Evolutionary conservation across 1,284 basidiomycete species (phyloP).

Genomic region (Malassezia sympodialis): DNA sequence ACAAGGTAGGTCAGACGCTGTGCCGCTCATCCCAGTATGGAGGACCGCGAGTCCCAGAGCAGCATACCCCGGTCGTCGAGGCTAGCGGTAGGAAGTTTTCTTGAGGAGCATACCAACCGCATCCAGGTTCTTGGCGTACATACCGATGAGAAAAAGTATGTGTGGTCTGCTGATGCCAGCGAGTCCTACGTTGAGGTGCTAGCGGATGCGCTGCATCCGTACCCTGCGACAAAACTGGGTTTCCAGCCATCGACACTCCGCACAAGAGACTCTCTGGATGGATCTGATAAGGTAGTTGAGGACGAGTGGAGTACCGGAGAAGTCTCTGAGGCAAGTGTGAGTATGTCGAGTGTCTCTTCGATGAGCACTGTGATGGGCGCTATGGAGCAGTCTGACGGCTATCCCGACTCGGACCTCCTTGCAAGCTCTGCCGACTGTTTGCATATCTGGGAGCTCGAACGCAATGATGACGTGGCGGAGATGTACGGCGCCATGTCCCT

Average conservation of each 20-base stretch:
- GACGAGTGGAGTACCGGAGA: not conserved
- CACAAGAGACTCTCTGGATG: not conserved
- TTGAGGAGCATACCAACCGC: conserved; percentile 43
- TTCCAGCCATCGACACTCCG: conserved; percentile 40
- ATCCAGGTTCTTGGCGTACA: conserved; percentile 43
- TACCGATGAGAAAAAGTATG: conserved; percentile 21
- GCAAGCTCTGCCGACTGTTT: conserved; percentile 45
- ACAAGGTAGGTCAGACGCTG: conserved; percentile 17
- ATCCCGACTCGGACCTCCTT: conserved; percentile 41
- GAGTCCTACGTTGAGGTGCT: conserved; percentile 25
- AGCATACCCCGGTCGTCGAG: conserved; percentile 28
- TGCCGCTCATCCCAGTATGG: not conserved
- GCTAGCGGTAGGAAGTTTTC: conserved; percentile 42
- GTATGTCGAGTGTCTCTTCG: not conserved
- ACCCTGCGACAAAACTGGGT: conserved; percentile 42
- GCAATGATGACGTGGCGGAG: conserved; percentile 21
- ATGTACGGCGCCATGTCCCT: conserved; percentile 24
- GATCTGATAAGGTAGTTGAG: not conserved
- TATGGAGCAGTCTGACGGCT: conserved; percentile 13
- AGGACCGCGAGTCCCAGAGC: not conserved
- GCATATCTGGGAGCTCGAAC: conserved; percentile 42
- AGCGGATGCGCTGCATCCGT: conserved; percentile 43
- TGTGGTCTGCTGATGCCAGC: not conserved
- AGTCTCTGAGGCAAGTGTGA: not conserved
- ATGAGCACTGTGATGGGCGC: not conserved